These are phyloP conservation scores for Clonostachys sp. DNA, from an alignment of 2,329 filamentous ascomycete species.

Conservation along the genomic window DNA sequence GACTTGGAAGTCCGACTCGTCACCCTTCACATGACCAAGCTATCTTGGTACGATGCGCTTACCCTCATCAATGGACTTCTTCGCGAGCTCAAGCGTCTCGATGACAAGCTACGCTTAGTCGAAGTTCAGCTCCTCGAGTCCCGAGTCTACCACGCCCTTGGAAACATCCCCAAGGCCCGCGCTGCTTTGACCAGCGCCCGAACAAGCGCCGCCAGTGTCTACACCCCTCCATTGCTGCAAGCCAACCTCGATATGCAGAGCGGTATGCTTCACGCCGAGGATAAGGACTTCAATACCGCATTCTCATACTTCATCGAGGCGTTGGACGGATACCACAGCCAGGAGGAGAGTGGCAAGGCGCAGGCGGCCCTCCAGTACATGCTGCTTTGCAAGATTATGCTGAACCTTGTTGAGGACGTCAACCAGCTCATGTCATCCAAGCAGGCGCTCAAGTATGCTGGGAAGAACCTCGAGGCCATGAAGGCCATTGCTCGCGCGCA, in stretches of 20 bases:
- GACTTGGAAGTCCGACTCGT: conserved; percentile 97
- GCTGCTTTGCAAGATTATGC: conserved; percentile 99
- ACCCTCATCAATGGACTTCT: conserved; percentile 95
- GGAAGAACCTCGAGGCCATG: conserved; percentile 96
- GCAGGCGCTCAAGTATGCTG: conserved; percentile 93
- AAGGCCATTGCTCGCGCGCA: conserved; percentile 96
- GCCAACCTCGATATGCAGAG: conserved; percentile 98
- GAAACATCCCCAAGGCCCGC: conserved; percentile 93
- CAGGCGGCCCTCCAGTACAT: conserved; percentile 98
- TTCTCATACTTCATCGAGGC: conserved; percentile 99
- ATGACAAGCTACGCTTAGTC: conserved; percentile 96
- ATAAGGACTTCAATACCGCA: conserved; percentile 97
- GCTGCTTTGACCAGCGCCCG: conserved; percentile 91
- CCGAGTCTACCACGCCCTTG: conserved; percentile 92
- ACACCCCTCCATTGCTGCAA: conserved; percentile 91
- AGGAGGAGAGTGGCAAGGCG: conserved; percentile 84
- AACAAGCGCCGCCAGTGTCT: conserved; percentile 93
- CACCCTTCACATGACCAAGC: conserved; percentile 91
- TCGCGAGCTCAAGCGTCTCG: conserved; percentile 93
- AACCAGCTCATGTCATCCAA: conserved; percentile 92
- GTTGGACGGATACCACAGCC: conserved; percentile 90
- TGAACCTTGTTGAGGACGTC: conserved; percentile 94
- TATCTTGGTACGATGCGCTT: conserved; percentile 94
- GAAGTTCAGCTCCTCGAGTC: conserved; percentile 98
- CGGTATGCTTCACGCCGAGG: conserved; percentile 97